Conservation (phyloP, 768 basidiomycete genomes). For the Panaeolus papilionaceus region DNA sequence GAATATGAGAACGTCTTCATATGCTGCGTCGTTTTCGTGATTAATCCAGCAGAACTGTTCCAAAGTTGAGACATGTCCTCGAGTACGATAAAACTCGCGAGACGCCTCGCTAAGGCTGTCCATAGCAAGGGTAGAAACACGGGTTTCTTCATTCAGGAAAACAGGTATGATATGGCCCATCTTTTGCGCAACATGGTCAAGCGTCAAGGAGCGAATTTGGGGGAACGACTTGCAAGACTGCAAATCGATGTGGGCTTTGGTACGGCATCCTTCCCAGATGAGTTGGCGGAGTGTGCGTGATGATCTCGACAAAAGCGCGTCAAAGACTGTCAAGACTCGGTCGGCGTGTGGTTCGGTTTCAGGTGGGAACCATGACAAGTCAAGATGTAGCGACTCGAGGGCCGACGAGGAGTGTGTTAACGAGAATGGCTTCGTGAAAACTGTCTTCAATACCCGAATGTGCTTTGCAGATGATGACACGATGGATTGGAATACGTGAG, state of each 20-base stretch:
- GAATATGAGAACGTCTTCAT: conserved; percentile 29
- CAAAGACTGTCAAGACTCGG: conserved; percentile 16
- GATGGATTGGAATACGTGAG: conserved; percentile 25
- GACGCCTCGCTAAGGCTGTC: conserved; percentile 21
- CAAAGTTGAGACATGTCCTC: conserved; percentile 32
- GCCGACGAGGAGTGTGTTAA: conserved; percentile 1
- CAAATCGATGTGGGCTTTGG: conserved; percentile 16
- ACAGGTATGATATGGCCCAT: conserved; percentile 6
- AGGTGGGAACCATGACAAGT: conserved; percentile 20
- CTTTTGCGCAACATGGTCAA: conserved; percentile 24
- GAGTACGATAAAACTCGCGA: conserved; percentile 17
- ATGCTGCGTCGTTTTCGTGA: conserved; percentile 5
- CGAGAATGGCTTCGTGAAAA: conserved; percentile 9
- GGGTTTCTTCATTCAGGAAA: conserved; percentile 21
- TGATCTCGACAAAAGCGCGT: conserved; percentile 18
- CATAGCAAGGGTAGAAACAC: conserved; percentile 24
- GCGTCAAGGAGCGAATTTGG: conserved; percentile 26
- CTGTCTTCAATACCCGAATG: conserved; percentile 29
- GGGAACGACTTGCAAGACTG: conserved; percentile 23
- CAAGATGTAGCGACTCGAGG: conserved; percentile 26
- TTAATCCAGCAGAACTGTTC: conserved; percentile 31
- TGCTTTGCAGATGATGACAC: conserved; percentile 28
- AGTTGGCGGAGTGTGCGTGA: conserved; percentile 29
- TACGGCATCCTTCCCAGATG: conserved; percentile 25
- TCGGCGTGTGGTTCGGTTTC: neutral